Base-by-base conservation (phyloP, 108 stramenopile genomes). In the Nitzschia sp. region DNA sequence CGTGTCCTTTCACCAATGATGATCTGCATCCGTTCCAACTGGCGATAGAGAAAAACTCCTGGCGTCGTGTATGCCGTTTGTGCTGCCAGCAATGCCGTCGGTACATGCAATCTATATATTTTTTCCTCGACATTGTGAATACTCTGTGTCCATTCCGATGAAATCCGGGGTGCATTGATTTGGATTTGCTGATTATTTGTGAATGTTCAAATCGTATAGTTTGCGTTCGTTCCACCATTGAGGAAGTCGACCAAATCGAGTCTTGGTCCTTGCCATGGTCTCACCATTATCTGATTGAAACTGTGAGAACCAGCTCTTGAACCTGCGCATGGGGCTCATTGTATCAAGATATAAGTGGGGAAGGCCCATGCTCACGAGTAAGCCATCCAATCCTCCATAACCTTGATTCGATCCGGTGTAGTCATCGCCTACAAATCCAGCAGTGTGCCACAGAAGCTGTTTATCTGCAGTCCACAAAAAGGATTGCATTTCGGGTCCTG, bases 151-250 rank as follows among this genome's bases (percentile, higher is more conserved):
- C n/a, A n/a, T n/a, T n/a, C n/a, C n/a, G n/a, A n/a, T n/a, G n/a
- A n/a, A n/a, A n/a, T n/a, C n/a, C n/a, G n/a, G n/a, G n/a, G n/a
- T n/a, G n/a, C n/a, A n/a, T n/a, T n/a, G n/a, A n/a, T n/a, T n/a
- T n/a, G n/a, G n/a, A n/a, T n/a, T n/a, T n/a, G n/a, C n/a, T n/a
- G 15, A 41, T 41, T 72, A 72, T 38, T 52, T 55, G 21, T 63
- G 53, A 45, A 72, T 48, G 35, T 72, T 72, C 31, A 44, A 31
- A 3, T 45, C 71, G 28, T 32, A 55, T 21, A 47, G 19, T 41
- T 72, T 72, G 15, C 71, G 71, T 44, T 72, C 61, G 27, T 72
- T 60, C 71, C 71, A 72, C 71, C 71, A 72, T 53, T 63, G 61
- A 25, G 71, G 71, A 17, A 72, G 59, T 36, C 41, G 41, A 28